Evolutionary conservation across 768 basidiomycete species (phyloP).

Genomic region (Naganishia onofrii): DNA sequence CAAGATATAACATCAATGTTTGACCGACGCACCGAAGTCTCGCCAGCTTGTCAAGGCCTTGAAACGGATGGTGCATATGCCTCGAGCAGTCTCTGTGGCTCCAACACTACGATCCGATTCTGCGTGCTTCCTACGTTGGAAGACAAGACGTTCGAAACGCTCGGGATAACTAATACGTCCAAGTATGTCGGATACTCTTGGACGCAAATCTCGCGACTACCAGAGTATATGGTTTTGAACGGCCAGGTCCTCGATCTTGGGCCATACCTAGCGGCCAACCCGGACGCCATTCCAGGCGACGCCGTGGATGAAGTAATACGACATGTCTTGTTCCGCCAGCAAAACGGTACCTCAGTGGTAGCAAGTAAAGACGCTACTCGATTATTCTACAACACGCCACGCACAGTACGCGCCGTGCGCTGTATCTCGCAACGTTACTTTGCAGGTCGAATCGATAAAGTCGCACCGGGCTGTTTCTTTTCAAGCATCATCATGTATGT

Average conservation of each 20-base stretch:
- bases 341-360: constrained; percentile 45
- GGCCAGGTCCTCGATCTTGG: constrained; percentile 90
- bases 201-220: constrained; percentile 72
- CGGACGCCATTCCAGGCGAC: constrained; percentile 67
- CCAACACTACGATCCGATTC: constrained; percentile 47
- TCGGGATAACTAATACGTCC: constrained; percentile 66
- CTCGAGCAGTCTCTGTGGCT: constrained; percentile 68
- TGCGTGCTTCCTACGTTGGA: constrained; percentile 70
- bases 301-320: constrained; percentile 79
- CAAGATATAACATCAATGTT: constrained; percentile 90
- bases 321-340: constrained; percentile 58
- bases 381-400: constrained; percentile 70
- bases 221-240: constrained; percentile 81
- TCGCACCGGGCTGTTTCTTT: constrained; percentile 92
- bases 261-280: constrained; percentile 76
- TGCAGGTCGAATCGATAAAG: constrained; percentile 93
- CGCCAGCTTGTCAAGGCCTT: constrained; percentile 63
- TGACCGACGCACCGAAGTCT: constrained; percentile 66
- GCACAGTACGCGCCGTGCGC: constrained; percentile 66
- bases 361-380: constrained; percentile 85
- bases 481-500: constrained; percentile 83
- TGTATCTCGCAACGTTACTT: constrained; percentile 83
- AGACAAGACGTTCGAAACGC: constrained; percentile 60
- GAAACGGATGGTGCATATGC: constrained; percentile 63
- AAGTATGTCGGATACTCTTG: constrained; percentile 83